Percentiles rank a stretch among this genome's conserved stretches.
These are phyloP conservation scores for Pelargonium cotyledonis DNA, from an alignment of 441 rosid species.

Conservation along the genomic window DNA sequence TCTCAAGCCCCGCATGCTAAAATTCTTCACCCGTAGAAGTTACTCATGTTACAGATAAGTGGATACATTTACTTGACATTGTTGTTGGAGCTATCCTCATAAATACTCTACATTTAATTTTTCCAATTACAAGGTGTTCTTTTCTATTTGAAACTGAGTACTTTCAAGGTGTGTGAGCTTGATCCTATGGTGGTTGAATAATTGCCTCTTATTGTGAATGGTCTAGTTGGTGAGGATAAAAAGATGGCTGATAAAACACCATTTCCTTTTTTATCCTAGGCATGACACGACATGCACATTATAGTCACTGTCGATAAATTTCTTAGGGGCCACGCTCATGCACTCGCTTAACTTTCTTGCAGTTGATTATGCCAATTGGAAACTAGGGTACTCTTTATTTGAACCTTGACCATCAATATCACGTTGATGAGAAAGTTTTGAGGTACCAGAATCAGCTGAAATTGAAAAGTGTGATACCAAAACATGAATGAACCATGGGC, in stretches of 20 bases:
- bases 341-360: too few relatives aligned
- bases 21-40: not conserved
- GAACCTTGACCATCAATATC: too few relatives aligned
- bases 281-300: not conserved
- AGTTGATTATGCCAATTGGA: too few relatives aligned
- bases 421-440: too few relatives aligned
- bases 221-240: not conserved
- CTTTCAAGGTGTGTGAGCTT: conserved; percentile 2
- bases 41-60: conserved; percentile 6
- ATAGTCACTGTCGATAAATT: not conserved
- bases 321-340: too few relatives aligned
- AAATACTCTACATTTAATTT: not conserved
- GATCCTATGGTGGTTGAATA: not conserved
- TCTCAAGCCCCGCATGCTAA: not conserved
- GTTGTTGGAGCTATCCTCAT: conserved; percentile 1
- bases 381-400: too few relatives aligned
- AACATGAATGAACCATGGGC: too few relatives aligned
- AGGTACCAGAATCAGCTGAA: too few relatives aligned
- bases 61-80: conserved; percentile 1
- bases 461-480: too few relatives aligned
- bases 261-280: not conserved
- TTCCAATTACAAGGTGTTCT: conserved; percentile 1
- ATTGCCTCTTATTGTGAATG: not conserved
- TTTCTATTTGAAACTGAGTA: not conserved
- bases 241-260: not conserved